Evolutionary conservation across 2,329 filamentous ascomycete genomes (phyloP).

Genomic region (Mycocentrospora acerina): DNA sequence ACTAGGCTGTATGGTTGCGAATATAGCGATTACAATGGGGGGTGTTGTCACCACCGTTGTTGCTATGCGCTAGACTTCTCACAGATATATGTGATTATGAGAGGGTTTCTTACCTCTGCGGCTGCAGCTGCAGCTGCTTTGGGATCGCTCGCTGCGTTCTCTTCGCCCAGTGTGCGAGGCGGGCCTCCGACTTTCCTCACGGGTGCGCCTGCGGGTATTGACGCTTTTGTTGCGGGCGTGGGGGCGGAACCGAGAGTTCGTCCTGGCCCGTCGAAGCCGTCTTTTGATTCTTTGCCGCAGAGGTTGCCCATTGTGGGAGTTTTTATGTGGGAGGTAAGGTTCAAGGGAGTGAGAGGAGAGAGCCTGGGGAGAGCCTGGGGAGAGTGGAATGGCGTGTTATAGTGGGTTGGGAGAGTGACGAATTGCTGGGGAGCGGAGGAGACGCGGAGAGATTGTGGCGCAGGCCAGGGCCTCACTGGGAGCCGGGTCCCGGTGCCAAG

Average conservation of each 20-base stretch:
- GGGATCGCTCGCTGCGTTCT: slow-evolving; percentile 56
- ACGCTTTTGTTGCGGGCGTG: slow-evolving; percentile 47
- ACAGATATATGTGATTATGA: too few relatives aligned
- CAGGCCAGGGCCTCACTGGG: not conserved
- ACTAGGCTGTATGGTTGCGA: too few relatives aligned
- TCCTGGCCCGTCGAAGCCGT: slow-evolving; percentile 69
- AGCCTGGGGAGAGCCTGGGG: too few relatives aligned
- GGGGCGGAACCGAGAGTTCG: slow-evolving; percentile 66
- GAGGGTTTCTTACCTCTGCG: slow-evolving; percentile 83
- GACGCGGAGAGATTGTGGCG: not conserved
- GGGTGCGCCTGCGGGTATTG: slow-evolving; percentile 34
- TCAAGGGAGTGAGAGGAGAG: not conserved
- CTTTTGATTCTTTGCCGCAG: slow-evolving; percentile 68
- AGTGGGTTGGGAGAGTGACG: not conserved
- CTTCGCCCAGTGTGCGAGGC: slow-evolving; percentile 65
- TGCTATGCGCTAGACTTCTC: too few relatives aligned
- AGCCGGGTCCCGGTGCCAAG: not conserved
- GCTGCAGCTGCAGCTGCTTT: slow-evolving; percentile 74
- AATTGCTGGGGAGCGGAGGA: not conserved
- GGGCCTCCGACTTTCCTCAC: slow-evolving; percentile 49
- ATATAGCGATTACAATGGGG: too few relatives aligned
- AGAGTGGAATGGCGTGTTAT: not conserved
- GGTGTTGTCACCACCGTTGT: not conserved
- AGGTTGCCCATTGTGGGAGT: slow-evolving; percentile 72
- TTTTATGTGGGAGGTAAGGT: not conserved